phyloP scores from a whole-genome alignment of 768 basidiomycete species.

The Tricholoma saponaceum region DNA sequence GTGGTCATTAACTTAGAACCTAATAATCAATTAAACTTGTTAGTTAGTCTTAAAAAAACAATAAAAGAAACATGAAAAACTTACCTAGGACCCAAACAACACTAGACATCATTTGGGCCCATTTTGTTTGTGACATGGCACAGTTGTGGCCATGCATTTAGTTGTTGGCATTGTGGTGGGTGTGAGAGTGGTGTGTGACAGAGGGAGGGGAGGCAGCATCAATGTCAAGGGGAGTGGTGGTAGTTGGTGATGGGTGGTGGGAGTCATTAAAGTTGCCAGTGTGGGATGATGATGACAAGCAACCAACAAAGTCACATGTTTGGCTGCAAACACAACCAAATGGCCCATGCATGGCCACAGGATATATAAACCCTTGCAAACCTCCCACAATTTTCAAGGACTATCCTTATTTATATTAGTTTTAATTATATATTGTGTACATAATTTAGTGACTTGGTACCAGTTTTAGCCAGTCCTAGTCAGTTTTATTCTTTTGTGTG shows the following conservation, averaged over 20 bases:
- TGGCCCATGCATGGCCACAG: too few relatives aligned
- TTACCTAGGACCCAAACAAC: too few relatives aligned
- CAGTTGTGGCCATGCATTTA: not conserved
- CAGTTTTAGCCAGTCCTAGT: too few relatives aligned
- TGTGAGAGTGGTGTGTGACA: not conserved
- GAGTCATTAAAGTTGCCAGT: not conserved
- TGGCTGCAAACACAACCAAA: too few relatives aligned
- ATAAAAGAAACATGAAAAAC: not conserved
- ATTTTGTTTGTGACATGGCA: not conserved
- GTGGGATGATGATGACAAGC: too few relatives aligned
- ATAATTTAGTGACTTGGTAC: too few relatives aligned
- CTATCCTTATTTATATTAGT: too few relatives aligned
- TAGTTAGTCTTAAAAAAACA: not conserved
- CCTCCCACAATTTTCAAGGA: too few relatives aligned
- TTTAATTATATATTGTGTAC: too few relatives aligned
- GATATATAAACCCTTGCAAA: too few relatives aligned
- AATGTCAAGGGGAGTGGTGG: not conserved
- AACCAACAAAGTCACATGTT: too few relatives aligned
- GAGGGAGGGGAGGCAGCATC: not conserved
- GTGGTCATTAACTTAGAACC: not conserved
- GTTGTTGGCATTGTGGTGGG: not conserved
- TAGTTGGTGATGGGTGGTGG: not conserved
- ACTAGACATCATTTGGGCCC: not conserved
- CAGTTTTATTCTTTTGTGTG: too few relatives aligned
- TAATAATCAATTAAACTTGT: not conserved